Evolutionary conservation across 2,329 filamentous ascomycete species (phyloP).

Genomic region (Lasiodiplodia sp.): DNA sequence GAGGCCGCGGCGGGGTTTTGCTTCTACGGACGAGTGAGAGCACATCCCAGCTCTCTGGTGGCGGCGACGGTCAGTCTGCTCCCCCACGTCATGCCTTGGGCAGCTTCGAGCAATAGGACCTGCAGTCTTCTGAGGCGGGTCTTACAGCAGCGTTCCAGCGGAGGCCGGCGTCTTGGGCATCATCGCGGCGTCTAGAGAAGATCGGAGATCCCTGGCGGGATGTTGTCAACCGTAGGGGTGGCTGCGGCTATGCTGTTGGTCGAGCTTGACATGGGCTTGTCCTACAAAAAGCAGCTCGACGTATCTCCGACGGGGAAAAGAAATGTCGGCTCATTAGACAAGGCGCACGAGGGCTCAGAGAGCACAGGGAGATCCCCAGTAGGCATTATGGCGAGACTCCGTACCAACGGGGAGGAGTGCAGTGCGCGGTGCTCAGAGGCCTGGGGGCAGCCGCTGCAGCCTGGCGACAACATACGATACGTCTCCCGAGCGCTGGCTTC

Average conservation of each 20-base stretch:
- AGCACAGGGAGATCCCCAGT: constrained; percentile 24
- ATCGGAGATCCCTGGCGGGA: constrained; percentile 28
- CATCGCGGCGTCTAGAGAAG: constrained; percentile 26
- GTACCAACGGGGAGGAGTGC: constrained; percentile 8
- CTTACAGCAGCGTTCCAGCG: constrained; percentile 29
- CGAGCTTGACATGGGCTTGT: constrained; percentile 25
- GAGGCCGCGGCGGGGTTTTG: constrained; percentile 1
- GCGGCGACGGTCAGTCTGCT: background rate
- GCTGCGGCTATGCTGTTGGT: constrained; percentile 22
- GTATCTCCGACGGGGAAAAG: constrained; percentile 4
- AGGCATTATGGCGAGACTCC: constrained; percentile 7
- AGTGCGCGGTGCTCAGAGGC: constrained; percentile 11
- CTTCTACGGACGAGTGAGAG: background rate
- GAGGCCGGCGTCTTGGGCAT: constrained; percentile 23
- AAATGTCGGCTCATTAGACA: constrained; percentile 1
- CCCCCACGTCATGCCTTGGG: constrained; percentile 24
- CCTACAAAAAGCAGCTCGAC: constrained; percentile 24
- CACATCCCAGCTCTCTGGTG: background rate
- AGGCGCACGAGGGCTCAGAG: constrained; percentile 16
- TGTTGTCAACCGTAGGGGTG: constrained; percentile 13
- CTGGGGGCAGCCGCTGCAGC: constrained; percentile 20
- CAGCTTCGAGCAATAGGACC: constrained; percentile 26
- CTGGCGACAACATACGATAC: constrained; percentile 13
- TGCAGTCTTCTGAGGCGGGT: constrained; percentile 26
- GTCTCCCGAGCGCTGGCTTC: background rate